Base-by-base conservation (phyloP, 73 alveolate species). In the Durusdinium trenchii region DNA sequence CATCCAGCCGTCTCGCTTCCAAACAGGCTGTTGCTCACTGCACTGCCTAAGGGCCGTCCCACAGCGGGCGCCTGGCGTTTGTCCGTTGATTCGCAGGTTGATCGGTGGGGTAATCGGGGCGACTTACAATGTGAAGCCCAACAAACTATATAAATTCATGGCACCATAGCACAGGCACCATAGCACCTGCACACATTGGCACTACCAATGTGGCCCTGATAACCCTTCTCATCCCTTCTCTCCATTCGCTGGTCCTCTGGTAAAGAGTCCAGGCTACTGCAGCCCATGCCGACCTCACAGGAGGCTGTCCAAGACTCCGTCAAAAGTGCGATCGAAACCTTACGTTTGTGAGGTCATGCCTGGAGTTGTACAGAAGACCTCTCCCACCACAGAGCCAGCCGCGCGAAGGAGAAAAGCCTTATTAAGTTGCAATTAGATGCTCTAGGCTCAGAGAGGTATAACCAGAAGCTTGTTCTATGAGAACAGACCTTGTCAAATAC, bases 41-140 rank as follows among this genome's bases (percentile, higher is more conserved):
- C 98, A 48, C 98, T 91, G 69, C 98, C 98, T 40, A 91, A 76
- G 35, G 98, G 98, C 14, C 98, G 87, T 57, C 98, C 98, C 2
- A 91, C 85, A 4, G 98, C 87, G 2, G 98, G 98, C 12, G 98
- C 98, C 98, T 91, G 52, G 48, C 7, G 50, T 3, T 16, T 46
- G 61, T 38, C 43, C 6, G 30, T 23, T 23, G 18, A 23, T 60
- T 32, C 73, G 30, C 73, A 23, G 30, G n/a, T n/a, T n/a, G n/a
- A 32, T 32, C 18, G 30, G 73, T 32, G 30, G n/a, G n/a, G n/a
- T n/a, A n/a, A n/a, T n/a, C n/a, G n/a, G n/a, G 18, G 73, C 73
- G 30, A 60, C n/a, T 60, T 60, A 32, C 73, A 60, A 23, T 23
- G 30, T 60, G 73, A 16, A 12, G 23, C 23, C 69, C 12, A 57